Evolutionary conservation across 257 asterid species (phyloP).

Genomic region (Solanum chiquidenum): DNA sequence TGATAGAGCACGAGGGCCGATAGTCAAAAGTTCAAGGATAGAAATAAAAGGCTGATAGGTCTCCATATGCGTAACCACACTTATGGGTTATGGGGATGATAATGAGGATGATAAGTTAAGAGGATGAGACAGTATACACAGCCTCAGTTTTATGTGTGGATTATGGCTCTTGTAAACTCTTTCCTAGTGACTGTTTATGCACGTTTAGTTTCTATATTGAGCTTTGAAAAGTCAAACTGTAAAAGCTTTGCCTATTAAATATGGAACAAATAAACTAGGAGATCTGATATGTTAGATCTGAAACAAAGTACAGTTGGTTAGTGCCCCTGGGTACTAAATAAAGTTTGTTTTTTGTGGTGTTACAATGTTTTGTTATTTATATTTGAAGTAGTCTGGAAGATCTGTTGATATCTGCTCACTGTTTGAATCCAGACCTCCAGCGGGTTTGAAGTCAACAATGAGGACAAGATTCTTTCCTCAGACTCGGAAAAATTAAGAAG

Average conservation of each 20-base stretch:
- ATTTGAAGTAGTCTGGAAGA: not conserved
- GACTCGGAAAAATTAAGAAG: slow-evolving; percentile 23
- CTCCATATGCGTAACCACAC: not conserved
- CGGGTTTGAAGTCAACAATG: slow-evolving; percentile 23
- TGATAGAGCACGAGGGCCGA: not conserved
- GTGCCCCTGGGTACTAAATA: not conserved
- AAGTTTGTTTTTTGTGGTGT: not conserved
- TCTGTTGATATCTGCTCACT: not conserved
- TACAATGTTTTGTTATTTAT: not conserved
- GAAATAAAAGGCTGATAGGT: not conserved
- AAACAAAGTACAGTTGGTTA: not conserved
- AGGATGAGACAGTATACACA: not conserved
- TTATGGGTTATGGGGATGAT: not conserved
- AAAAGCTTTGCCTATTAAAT: not conserved
- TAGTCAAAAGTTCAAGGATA: not conserved
- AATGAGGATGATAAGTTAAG: not conserved
- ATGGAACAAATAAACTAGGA: not conserved
- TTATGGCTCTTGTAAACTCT: not conserved
- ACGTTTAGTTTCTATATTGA: not conserved
- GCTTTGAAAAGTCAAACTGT: not conserved
- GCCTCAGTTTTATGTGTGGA: not conserved
- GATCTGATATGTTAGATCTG: not conserved
- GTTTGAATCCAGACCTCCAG: slow-evolving; percentile 22
- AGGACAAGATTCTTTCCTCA: slow-evolving; percentile 36
- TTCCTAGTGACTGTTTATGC: not conserved